Evolutionary conservation across 352 stramenopile species (phyloP).

Genomic region (Poterioochromonas sp.): DNA sequence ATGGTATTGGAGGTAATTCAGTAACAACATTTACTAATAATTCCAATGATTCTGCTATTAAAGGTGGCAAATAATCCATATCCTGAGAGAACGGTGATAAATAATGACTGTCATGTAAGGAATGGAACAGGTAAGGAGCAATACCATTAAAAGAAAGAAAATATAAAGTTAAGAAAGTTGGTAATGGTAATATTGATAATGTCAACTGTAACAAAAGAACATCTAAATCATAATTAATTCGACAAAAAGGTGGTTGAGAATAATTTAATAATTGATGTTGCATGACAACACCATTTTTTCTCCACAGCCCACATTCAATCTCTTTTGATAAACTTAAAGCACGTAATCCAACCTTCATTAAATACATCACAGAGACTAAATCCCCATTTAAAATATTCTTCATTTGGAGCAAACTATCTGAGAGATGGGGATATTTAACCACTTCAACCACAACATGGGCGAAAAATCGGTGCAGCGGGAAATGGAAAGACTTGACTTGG

Average conservation of each 20-base stretch:
- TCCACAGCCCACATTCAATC: slow-evolving; percentile 60
- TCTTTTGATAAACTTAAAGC: slow-evolving; percentile 53
- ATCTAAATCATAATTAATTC: slow-evolving; percentile 48
- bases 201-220: slow-evolving; percentile 44
- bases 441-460: slow-evolving; percentile 56
- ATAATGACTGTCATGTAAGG: too few relatives aligned
- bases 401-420: slow-evolving; percentile 41
- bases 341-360: too few relatives aligned
- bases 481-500: slow-evolving; percentile 50
- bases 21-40: slow-evolving; percentile 18
- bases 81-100: neutral
- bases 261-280: slow-evolving; percentile 64
- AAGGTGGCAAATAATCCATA: slow-evolving; percentile 41
- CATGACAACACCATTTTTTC: slow-evolving; percentile 60
- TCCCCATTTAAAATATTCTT: slow-evolving; percentile 48
- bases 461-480: slow-evolving; percentile 62
- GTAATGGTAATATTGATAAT: neutral
- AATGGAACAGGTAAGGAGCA: too few relatives aligned
- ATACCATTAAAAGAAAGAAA: too few relatives aligned
- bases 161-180: neutral
- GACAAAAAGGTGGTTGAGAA: slow-evolving; percentile 62
- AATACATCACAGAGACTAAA: too few relatives aligned
- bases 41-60: slow-evolving; percentile 36
- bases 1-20: neutral
- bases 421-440: slow-evolving; percentile 34